Base-by-base conservation (phyloP, 1,284 basidiomycete genomes). In the Pseudozyma pruni region DNA sequence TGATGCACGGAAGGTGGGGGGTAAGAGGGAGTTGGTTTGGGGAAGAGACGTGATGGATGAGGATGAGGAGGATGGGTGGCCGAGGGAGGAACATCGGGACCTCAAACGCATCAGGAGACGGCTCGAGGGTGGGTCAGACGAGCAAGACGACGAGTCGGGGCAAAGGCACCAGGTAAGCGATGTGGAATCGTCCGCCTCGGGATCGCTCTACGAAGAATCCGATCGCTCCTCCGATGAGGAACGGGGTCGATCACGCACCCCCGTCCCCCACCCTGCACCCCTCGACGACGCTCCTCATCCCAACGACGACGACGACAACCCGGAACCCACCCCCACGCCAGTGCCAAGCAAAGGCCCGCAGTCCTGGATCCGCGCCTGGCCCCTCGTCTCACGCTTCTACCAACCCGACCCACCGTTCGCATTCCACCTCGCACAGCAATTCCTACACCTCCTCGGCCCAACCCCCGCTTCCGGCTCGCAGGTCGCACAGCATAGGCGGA, bases 351-450 rank as follows among this genome's bases (percentile, higher is more conserved):
- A 38, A 34, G 64, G 57, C 3, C 51, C 47, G 1, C 27, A 41
- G 32, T 51, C 54, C 9, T 70, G 67, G 67, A 11, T 43, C 4
- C 8, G 16, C 14, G 23, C 39, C 3, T 70, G 67, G 67, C 29
- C 55, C 20, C 20, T 41, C 37, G 44, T 70, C 11, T 23, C 42
- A 1, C 8, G 17, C 1, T 43, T 48, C 25, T 63, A 31, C 38
- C 41, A 50, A 0, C 47, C 53, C 3, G 22, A 38, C 2, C 42
- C 43, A 20, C 59, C 55, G 0, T 32, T 56, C 8, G 53, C 53
- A 2, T 42, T 3, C n/a, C 32, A 57, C 20, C 8, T 63, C 11
- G 67, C 67, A 4, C 29, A 32, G 6, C 27, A 47, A 13, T 63
- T 58, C 14, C 29, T 70, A 1, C 7, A 11, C 1, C 38, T 70